These are phyloP conservation scores for Pyracantha coccinea DNA, from an alignment of 331 rosid genomes.

Conservation along the genomic window DNA sequence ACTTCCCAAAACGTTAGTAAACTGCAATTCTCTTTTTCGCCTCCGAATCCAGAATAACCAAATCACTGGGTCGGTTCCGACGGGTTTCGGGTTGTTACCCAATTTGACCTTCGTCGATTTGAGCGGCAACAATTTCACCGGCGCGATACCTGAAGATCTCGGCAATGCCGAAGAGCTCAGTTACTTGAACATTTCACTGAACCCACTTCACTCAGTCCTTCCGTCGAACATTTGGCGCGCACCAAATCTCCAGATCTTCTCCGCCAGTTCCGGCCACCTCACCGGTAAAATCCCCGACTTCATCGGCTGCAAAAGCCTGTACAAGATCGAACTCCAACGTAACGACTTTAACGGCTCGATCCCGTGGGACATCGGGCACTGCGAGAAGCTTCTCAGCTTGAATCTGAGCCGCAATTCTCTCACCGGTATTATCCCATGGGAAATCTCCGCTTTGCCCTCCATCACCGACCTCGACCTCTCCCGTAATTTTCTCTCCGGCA, in stretches of 20 bases:
- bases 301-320: conserved; percentile 46
- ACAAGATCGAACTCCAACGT: conserved; percentile 65
- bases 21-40: conserved; percentile 50
- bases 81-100: conserved; percentile 43
- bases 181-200: conserved; percentile 63
- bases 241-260: conserved; percentile 47
- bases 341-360: conserved; percentile 49
- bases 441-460: conserved; percentile 66
- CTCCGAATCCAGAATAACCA: conserved; percentile 67
- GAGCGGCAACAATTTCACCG: conserved; percentile 63
- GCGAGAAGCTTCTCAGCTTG: conserved; percentile 50
- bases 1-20: conserved; percentile 38
- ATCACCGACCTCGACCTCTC: conserved; percentile 84
- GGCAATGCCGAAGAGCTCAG: conserved; percentile 44
- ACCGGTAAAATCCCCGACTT: conserved; percentile 65
- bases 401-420: conserved; percentile 61
- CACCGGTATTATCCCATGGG: conserved; percentile 84
- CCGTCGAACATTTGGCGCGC: conserved; percentile 69
- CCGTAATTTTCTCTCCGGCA: conserved; percentile 66
- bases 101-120: conserved; percentile 57
- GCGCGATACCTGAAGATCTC: conserved; percentile 51
- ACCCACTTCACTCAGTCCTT: conserved; percentile 33
- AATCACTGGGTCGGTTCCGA: conserved; percentile 59
- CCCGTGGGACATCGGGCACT: conserved; percentile 78
- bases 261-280: conserved; percentile 50